These are phyloP conservation scores for Schizosaccharomyces lindneri DNA, from an alignment of 805 yeast species.

Conservation along the genomic window DNA sequence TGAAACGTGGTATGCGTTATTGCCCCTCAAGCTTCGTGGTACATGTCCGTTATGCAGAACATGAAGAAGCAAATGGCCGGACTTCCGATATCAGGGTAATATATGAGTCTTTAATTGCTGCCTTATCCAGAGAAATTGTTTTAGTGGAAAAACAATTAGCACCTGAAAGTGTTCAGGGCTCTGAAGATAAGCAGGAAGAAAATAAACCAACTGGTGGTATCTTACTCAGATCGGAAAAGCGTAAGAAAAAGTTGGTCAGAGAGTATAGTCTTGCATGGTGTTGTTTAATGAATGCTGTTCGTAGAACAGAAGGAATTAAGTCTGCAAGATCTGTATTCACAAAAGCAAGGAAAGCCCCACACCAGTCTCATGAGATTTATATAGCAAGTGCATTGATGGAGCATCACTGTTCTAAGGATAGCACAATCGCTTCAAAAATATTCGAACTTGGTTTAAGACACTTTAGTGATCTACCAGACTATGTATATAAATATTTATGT, in stretches of 20 bases:
- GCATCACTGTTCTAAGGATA: slow-evolving; percentile 28
- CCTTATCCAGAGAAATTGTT: slow-evolving; percentile 17
- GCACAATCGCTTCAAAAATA: slow-evolving; percentile 45
- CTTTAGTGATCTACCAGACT: slow-evolving; percentile 30
- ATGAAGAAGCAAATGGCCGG: slow-evolving; percentile 34
- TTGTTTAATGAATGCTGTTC: slow-evolving; percentile 43
- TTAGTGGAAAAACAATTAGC: background rate
- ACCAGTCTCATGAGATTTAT: slow-evolving; percentile 48
- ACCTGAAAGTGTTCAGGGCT: slow-evolving; percentile 1
- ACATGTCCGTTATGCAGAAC: slow-evolving; percentile 41
- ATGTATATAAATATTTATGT: slow-evolving; percentile 41
- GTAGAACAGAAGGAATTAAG: slow-evolving; percentile 38
- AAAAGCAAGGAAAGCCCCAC: slow-evolving; percentile 37
- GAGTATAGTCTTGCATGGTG: slow-evolving; percentile 1
- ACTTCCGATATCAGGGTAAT: slow-evolving; percentile 24
- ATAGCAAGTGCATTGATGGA: slow-evolving; percentile 69
- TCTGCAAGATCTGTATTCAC: slow-evolving; percentile 54
- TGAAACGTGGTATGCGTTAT: slow-evolving; percentile 30
- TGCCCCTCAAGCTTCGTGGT: slow-evolving; percentile 51
- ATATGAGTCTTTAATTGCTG: slow-evolving; percentile 27
- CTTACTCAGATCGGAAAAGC: background rate
- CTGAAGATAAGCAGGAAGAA: background rate
- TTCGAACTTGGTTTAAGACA: slow-evolving; percentile 55
- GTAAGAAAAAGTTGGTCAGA: slow-evolving; percentile 2
- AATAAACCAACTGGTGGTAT: slow-evolving; percentile 2